Base-by-base conservation (phyloP, 352 stramenopile species). In the Phytopythium ostracodes region DNA sequence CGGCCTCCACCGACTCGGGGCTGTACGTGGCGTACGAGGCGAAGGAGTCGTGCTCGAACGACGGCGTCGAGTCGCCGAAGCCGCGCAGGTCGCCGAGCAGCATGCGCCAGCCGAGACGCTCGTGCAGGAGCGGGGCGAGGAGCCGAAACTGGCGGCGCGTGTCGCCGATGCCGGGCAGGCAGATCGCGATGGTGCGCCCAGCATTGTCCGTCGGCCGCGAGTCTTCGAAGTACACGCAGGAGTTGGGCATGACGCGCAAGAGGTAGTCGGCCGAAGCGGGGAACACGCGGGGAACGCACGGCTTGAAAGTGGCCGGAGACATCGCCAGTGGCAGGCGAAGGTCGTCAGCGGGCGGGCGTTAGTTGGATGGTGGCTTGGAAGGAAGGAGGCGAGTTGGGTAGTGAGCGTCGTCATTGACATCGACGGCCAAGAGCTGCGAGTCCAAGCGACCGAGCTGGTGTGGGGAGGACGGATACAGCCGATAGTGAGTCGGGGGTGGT, bases 41-140 rank as follows among this genome's bases (percentile, higher is more conserved):
- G 6, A 20, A 33, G 1, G 43, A 18, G 25, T 63, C 38, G 29
- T 62, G 51, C 1, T 64, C 29, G 27, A 75, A 76, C 31, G 22
- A 2, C 4, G 64, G 54, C 9, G 67, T 73, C 46, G 75, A 84
- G 31, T 84, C 67, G 27, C 75, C 75, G 47, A 76, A 77, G 36
- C 72, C 75, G 11, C 75, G 75, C 50, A 84, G 61, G 57, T 84
- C 72, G 33, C 72, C 67, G 29, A 79, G 56, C 20, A 77, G 43
- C 22, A 77, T 70, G 29, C 67, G 71, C 14, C 64, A 62, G 2
- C 75, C 62, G 5, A 78, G 61, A 24, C 61, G 63, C 3, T 72
- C 64, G 43, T 81, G 73, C 27, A 84, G 53, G 33, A 79, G 38
- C 18, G 75, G 72, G 2, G 72, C 75, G 27, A 84, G 42, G 15